These are phyloP conservation scores for Rubroboletus satanas DNA, from an alignment of 768 basidiomycete species.

Conservation along the genomic window DNA sequence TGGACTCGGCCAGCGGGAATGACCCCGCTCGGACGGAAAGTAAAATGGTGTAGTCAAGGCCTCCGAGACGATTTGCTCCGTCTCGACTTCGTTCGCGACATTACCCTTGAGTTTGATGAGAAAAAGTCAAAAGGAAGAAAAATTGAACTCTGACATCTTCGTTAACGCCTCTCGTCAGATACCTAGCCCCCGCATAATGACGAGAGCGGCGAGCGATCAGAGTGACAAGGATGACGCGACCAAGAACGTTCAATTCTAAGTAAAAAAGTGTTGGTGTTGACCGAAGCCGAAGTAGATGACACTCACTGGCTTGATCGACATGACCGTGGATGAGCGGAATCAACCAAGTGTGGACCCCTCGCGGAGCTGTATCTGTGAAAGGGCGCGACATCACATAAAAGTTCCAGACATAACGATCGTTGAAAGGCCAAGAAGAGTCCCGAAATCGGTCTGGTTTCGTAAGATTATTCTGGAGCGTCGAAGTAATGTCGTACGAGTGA, in stretches of 20 bases:
- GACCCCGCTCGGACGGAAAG: constrained; percentile 45
- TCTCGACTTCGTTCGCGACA: constrained; percentile 98
- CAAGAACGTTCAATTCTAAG: constrained; percentile 86
- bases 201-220: constrained; percentile 93
- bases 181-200: constrained; percentile 93
- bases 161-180: constrained; percentile 91
- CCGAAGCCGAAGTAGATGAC: background rate
- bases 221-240: constrained; percentile 87
- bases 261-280: background rate
- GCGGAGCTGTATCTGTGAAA: constrained; percentile 44
- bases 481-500: constrained; percentile 95
- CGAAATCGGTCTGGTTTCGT: constrained; percentile 50
- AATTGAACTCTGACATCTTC: constrained; percentile 56
- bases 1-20: constrained; percentile 61
- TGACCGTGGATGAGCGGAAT: constrained; percentile 92
- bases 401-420: constrained; percentile 94
- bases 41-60: constrained; percentile 88
- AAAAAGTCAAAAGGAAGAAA: background rate
- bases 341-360: constrained; percentile 72
- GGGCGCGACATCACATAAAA: constrained; percentile 75
- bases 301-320: constrained; percentile 96
- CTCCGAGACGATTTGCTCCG: constrained; percentile 94
- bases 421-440: constrained; percentile 59
- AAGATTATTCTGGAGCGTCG: constrained; percentile 91
- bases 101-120: constrained; percentile 60